Conservation (phyloP, 2,329 filamentous ascomycete genomes). For the Paraconiothyrium sp. region DNA sequence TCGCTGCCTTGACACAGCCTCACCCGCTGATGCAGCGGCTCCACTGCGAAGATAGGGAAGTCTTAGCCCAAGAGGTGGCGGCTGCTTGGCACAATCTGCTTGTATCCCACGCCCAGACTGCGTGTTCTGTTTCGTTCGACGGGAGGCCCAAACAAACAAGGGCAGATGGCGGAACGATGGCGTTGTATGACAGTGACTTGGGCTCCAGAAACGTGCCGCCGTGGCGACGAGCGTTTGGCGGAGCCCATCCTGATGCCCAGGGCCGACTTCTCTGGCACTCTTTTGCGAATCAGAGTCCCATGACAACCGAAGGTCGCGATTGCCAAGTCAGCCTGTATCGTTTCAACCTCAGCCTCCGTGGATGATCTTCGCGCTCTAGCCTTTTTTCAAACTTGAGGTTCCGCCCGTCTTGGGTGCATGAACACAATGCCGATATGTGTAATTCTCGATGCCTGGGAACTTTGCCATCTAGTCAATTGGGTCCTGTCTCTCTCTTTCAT, state of each 20-base stretch:
- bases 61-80: conserved; percentile 7
- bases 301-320: conserved; percentile 9
- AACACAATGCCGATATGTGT: conserved; percentile 9
- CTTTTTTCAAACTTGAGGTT: conserved; percentile 9
- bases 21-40: conserved; percentile 18
- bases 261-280: conserved; percentile 5
- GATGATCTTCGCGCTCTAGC: conserved; percentile 17
- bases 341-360: conserved; percentile 6
- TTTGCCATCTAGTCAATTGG: neutral
- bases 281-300: conserved; percentile 9
- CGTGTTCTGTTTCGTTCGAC: conserved; percentile 9
- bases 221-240: conserved; percentile 17
- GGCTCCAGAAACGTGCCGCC: conserved; percentile 18
- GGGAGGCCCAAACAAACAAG: neutral
- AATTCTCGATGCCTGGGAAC: conserved; percentile 1
- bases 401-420: conserved; percentile 11
- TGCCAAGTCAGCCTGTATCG: conserved; percentile 20
- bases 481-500: conserved; percentile 13
- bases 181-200: conserved; percentile 1
- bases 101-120: conserved; percentile 15
- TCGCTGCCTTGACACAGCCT: conserved; percentile 27
- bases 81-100: conserved; percentile 14
- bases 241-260: conserved; percentile 6
- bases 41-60: conserved; percentile 7
- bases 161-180: neutral